These are phyloP conservation scores for Cladosporium sp. DNA, from an alignment of 2,329 filamentous ascomycete species.

Conservation along the genomic window DNA sequence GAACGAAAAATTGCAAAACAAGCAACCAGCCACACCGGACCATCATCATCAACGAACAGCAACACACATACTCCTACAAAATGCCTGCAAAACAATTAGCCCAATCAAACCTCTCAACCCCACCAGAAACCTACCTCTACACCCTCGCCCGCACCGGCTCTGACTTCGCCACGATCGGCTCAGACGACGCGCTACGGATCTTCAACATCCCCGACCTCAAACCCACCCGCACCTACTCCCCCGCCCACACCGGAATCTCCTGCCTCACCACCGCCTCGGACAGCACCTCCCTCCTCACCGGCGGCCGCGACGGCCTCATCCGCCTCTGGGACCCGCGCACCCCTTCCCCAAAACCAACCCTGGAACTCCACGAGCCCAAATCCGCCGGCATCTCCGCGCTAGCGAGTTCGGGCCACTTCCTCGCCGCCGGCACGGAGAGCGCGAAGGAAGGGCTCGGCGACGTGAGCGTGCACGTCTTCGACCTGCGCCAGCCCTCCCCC, in stretches of 20 bases:
- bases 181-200: slow-evolving; percentile 65
- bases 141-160: slow-evolving; percentile 44
- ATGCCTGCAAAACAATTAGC: slow-evolving; percentile 17
- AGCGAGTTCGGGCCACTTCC: slow-evolving; percentile 56
- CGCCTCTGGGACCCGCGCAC: slow-evolving; percentile 27
- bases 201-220: slow-evolving; percentile 58
- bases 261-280: slow-evolving; percentile 48
- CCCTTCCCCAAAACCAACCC: slow-evolving; percentile 56
- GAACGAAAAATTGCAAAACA: neutral
- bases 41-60: neutral
- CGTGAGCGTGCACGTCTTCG: slow-evolving; percentile 36
- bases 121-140: slow-evolving; percentile 48
- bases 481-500: slow-evolving; percentile 35
- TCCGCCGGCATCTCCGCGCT: slow-evolving; percentile 60
- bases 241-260: slow-evolving; percentile 60
- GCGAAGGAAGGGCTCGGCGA: slow-evolving; percentile 35
- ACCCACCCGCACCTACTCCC: slow-evolving; percentile 46
- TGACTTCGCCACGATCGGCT: slow-evolving; percentile 59
- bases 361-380: slow-evolving; percentile 37
- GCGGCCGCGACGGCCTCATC: slow-evolving; percentile 67
- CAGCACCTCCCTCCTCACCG: slow-evolving; percentile 53
- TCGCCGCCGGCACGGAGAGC: slow-evolving; percentile 69
- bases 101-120: slow-evolving; percentile 17
- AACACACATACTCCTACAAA: neutral
- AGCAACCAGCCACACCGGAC: neutral